These are phyloP conservation scores for Benincasa hispida DNA, from an alignment of 306 rosid genomes.

Conservation along the genomic window DNA sequence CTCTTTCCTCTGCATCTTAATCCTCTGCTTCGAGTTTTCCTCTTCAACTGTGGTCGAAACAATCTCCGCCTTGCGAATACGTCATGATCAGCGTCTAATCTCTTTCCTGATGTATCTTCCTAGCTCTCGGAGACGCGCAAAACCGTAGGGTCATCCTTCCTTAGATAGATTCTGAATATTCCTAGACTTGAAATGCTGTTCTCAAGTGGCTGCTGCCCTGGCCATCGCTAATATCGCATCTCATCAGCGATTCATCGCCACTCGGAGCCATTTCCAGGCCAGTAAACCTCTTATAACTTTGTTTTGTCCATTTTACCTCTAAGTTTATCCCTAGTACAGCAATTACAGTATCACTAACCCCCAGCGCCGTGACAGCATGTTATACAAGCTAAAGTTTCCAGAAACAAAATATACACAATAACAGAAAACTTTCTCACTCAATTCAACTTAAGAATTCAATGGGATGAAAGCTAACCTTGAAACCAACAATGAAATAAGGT, in stretches of 20 bases:
- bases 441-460: not conserved
- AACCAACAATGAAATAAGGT: not conserved
- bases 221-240: conserved; percentile 57
- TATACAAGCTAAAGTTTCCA: not conserved
- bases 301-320: conserved; percentile 92
- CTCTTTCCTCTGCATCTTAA: conserved; percentile 67
- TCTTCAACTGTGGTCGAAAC: conserved; percentile 81
- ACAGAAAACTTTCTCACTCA: not conserved
- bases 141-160: conserved; percentile 73
- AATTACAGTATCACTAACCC: conserved; percentile 80
- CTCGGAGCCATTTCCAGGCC: conserved; percentile 99
- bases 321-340: conserved; percentile 83
- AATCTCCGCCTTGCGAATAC: conserved; percentile 95
- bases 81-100: conserved; percentile 83
- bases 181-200: conserved; percentile 48
- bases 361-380: conserved; percentile 91
- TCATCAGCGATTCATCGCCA: conserved; percentile 81
- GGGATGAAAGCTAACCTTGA: not conserved
- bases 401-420: not conserved
- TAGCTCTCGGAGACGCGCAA: conserved; percentile 62
- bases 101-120: conserved; percentile 81
- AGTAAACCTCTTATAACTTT: conserved; percentile 80
- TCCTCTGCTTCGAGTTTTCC: conserved; percentile 79
- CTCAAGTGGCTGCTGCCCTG: conserved; percentile 53
- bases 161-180: conserved; percentile 33